Percentiles rank a stretch among this genome's conserved stretches.
phyloP scores from a whole-genome alignment of 495 filamentous ascomycete genomes.

The Aspergillus asperescens region DNA sequence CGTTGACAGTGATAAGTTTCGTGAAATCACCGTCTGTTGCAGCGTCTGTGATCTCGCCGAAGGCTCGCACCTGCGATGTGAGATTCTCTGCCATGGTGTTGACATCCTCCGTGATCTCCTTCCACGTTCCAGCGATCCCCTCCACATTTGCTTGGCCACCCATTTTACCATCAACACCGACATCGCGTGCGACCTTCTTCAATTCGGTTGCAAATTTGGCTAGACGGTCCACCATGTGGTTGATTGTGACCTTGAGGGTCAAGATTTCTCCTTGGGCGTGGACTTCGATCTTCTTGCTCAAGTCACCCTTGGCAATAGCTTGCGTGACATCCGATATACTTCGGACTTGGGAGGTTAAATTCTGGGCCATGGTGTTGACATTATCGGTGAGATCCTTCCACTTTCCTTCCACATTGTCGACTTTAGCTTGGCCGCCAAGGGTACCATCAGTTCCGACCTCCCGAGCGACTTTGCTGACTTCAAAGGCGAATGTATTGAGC shows the following conservation, averaged over 20 bases:
- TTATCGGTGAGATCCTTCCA: conserved; percentile 99
- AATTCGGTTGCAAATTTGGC: conserved; percentile 97
- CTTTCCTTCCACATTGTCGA: conserved; percentile 96
- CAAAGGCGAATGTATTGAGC: conserved; percentile 92
- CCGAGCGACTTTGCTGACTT: conserved; percentile 97
- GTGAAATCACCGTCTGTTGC: conserved; percentile 97
- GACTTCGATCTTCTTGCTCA: conserved; percentile 94
- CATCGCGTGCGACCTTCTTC: conserved; percentile 92
- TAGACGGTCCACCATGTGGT: conserved; percentile 96
- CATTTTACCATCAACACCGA: conserved; percentile 98
- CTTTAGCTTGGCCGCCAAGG: conserved; percentile 90
- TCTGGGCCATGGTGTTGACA: conserved; percentile 81
- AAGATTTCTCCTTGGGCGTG: conserved; percentile 94
- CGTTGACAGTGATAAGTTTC: conserved; percentile 95
- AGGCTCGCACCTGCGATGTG: conserved; percentile 95
- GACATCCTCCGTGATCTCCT: conserved; percentile 96
- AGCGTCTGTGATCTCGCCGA: conserved; percentile 95
- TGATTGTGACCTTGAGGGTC: conserved; percentile 93
- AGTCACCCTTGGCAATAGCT: conserved; percentile 89
- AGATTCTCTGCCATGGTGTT: conserved; percentile 99
- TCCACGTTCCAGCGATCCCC: conserved; percentile 91
- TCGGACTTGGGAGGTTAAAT: conserved; percentile 90
- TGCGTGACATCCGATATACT: conserved; percentile 96
- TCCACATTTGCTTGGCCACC: conserved; percentile 95
- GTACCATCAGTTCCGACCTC: conserved; percentile 98